These are phyloP conservation scores for Echinosophora koreensis DNA, from an alignment of 306 rosid species.

Conservation along the genomic window DNA sequence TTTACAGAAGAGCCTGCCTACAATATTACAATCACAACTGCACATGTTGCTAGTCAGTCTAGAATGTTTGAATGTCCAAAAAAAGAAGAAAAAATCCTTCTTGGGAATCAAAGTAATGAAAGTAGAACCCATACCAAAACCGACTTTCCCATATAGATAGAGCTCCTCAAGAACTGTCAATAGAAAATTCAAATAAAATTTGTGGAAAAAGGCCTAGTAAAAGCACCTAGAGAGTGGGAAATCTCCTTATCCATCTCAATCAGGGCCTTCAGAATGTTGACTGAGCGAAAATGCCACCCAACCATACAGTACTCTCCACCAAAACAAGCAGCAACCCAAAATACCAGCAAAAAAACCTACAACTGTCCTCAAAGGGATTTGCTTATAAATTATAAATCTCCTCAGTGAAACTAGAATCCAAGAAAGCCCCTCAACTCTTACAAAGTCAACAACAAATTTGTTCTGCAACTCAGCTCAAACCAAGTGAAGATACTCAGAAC, in stretches of 20 bases:
- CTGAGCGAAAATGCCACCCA: neutral
- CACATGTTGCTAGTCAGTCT: neutral
- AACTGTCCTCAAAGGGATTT: neutral
- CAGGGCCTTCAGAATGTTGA: conserved; percentile 15
- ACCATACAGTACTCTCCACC: conserved; percentile 9
- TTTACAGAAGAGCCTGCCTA: neutral
- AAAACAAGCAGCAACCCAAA: neutral
- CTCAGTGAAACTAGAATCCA: neutral
- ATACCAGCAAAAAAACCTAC: conserved; percentile 7
- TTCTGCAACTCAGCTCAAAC: conserved; percentile 3
- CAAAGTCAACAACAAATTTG: neutral
- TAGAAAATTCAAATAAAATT: conserved; percentile 8
- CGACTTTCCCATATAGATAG: conserved; percentile 18
- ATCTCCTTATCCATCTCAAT: conserved; percentile 16
- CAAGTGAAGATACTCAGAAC: neutral
- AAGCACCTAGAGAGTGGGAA: neutral
- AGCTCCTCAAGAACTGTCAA: conserved; percentile 8
- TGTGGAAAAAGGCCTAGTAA: neutral
- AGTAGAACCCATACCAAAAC: conserved; percentile 26
- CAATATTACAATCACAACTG: neutral
- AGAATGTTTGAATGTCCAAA: neutral
- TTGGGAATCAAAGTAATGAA: conserved; percentile 13
- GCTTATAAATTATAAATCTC: neutral
- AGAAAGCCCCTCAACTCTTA: neutral
- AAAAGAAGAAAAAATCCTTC: neutral